Conservation (phyloP, 352 stramenopile genomes). For the Phytophthora quininea region DNA sequence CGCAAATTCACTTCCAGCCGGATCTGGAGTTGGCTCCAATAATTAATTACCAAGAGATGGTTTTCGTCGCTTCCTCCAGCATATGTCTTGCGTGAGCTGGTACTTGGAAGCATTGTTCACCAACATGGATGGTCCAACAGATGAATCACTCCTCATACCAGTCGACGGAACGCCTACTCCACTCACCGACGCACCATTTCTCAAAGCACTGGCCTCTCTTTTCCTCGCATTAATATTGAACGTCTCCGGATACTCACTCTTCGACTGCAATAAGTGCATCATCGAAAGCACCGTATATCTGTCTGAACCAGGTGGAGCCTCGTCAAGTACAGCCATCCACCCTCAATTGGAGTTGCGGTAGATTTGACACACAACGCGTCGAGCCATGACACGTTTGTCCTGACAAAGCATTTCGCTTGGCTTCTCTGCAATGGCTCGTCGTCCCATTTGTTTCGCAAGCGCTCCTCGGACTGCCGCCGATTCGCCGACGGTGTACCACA, state of each 20-base stretch:
- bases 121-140: constrained; percentile 40
- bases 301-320: constrained; percentile 43
- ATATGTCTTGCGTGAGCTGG: constrained; percentile 78
- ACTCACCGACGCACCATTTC: constrained; percentile 3
- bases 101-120: constrained; percentile 73
- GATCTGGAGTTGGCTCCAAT: too few species aligned
- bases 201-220: constrained; percentile 28
- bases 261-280: constrained; percentile 59
- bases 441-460: constrained; percentile 62
- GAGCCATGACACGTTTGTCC: constrained; percentile 52
- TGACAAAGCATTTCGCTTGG: constrained; percentile 44
- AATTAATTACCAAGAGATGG: constrained; percentile 30
- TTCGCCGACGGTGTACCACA: background rate
- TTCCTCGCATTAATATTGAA: constrained; percentile 74
- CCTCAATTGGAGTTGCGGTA: constrained; percentile 75
- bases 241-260: constrained; percentile 68
- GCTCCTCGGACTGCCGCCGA: constrained; percentile 40
- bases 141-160: constrained; percentile 5
- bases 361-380: constrained; percentile 71
- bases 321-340: constrained; percentile 68
- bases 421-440: constrained; percentile 63
- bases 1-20: constrained; percentile 57
- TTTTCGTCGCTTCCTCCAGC: constrained; percentile 83
- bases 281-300: constrained; percentile 63
- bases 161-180: constrained; percentile 3